A percentile compares a stretch with the other conserved stretches of the same genome.
phyloP scores from a whole-genome alignment of 768 basidiomycete genomes.

The Tylopilus sp. region DNA sequence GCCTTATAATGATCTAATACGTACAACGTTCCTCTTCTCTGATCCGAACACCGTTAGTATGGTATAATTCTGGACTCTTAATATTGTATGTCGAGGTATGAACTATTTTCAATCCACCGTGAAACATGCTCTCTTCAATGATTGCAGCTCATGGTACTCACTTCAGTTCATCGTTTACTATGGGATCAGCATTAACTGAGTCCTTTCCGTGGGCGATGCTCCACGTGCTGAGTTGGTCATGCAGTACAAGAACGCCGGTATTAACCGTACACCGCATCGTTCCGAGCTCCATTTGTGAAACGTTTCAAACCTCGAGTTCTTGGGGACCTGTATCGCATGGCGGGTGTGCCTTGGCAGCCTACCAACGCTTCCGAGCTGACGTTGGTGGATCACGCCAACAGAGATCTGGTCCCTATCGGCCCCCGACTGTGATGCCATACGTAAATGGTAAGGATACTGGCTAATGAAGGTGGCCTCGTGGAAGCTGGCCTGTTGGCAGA shows the following conservation, averaged over 20 bases:
- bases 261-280: not conserved
- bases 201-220: not conserved
- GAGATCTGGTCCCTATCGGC: not conserved
- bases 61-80: not conserved
- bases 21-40: not conserved
- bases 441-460: not conserved
- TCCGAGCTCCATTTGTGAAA: not conserved
- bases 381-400: not conserved
- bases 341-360: slow-evolving; percentile 3
- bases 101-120: not conserved
- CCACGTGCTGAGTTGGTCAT: not conserved
- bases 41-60: not conserved
- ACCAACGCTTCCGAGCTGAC: not conserved
- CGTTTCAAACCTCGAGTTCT: not conserved
- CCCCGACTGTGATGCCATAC: not conserved
- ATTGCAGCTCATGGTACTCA: not conserved
- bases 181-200: not conserved
- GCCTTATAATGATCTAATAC: not conserved
- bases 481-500: slow-evolving; percentile 14
- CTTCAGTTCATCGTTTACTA: not conserved
- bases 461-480: slow-evolving; percentile 12
- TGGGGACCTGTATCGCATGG: not conserved
- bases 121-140: not conserved
- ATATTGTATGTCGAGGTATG: slow-evolving; percentile 8
- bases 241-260: not conserved